Conservation (phyloP, 2,329 filamentous ascomycete species). For the Pseudocercospora macadamiae region DNA sequence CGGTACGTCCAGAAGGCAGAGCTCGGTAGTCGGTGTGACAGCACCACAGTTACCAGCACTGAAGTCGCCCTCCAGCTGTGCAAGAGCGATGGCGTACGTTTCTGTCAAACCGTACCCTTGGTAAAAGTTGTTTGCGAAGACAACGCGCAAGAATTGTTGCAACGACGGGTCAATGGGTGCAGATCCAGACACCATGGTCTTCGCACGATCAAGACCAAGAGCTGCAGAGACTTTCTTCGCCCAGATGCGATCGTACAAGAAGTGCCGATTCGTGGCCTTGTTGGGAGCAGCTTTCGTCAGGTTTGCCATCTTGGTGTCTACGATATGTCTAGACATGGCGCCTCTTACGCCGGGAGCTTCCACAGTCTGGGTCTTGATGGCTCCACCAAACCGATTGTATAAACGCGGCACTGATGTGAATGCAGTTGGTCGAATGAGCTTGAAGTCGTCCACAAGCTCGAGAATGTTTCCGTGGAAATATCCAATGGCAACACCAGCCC, state of each 20-base stretch:
- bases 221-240: slow-evolving; percentile 82
- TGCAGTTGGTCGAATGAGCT: slow-evolving; percentile 77
- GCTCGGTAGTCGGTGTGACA: slow-evolving; percentile 68
- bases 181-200: slow-evolving; percentile 80
- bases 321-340: slow-evolving; percentile 75
- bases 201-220: slow-evolving; percentile 74
- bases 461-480: slow-evolving; percentile 93
- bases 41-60: slow-evolving; percentile 80
- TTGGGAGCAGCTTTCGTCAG: slow-evolving; percentile 67
- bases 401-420: slow-evolving; percentile 90
- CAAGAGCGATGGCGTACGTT: slow-evolving; percentile 76
- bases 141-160: slow-evolving; percentile 84
- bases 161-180: slow-evolving; percentile 87
- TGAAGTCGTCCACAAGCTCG: slow-evolving; percentile 87
- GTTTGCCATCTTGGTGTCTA: slow-evolving; percentile 77
- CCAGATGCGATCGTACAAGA: slow-evolving; percentile 86
- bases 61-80: slow-evolving; percentile 73
- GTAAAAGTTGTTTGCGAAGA: slow-evolving; percentile 74
- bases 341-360: slow-evolving; percentile 80
- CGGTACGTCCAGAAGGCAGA: slow-evolving; percentile 82
- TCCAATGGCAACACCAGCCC: slow-evolving; percentile 74
- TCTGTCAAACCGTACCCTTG: slow-evolving; percentile 96
- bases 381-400: slow-evolving; percentile 86
- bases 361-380: slow-evolving; percentile 77
- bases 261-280: slow-evolving; percentile 77